Evolutionary conservation across 1,139 yeast species (phyloP), one percentile per base, ranked within the genome.

Genomic region (Candida dubliniensis): DNA sequence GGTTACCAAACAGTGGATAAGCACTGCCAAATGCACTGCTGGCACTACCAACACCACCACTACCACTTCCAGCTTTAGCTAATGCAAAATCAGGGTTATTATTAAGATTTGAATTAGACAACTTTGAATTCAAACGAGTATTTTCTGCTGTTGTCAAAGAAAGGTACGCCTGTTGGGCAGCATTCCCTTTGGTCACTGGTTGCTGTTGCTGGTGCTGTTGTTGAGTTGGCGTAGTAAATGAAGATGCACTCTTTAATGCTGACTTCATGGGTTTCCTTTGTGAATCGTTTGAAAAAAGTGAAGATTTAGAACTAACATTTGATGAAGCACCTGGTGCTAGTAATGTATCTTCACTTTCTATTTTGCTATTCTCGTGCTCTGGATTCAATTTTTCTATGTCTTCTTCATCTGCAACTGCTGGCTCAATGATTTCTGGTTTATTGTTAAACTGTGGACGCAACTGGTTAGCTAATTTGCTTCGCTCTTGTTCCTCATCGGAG

Each of bases 121-220:
- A 59, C 59, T 80, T 77, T 1, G 90, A 84, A 60, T 85, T 85
- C 46, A 84, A 57, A 47, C 90, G 72, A 0, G 95, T 85, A 60
- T 85, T 85, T 57, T 85, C 90, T 1, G 91, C 90, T 0, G 95
- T 85, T 1, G 90, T 76, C 44, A 84, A 64, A 0, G 88, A 81
- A 40, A 84, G 60, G 53, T 84, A 84, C 0, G 86, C 90, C 49
- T 76, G 78, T 40, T 69, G 76, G 0, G 86, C 85, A 3, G 84
- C 76, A 47, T 18, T 18, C 5, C 23, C 23, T 18, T 18, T 18
- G 5, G 23, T 63, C 66, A 32, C 48, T 44, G 51, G 56, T 43
- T 41, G 37, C 40, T 26, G 41, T 36, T 23, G 47, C 43, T 35
- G 34, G 10, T 33, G 36, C 11, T 38, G 41, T 13, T 54, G 43